Evolutionary conservation across 2,329 filamentous ascomycete genomes (phyloP).

Genomic region (Pseudogymnoascus destructans): DNA sequence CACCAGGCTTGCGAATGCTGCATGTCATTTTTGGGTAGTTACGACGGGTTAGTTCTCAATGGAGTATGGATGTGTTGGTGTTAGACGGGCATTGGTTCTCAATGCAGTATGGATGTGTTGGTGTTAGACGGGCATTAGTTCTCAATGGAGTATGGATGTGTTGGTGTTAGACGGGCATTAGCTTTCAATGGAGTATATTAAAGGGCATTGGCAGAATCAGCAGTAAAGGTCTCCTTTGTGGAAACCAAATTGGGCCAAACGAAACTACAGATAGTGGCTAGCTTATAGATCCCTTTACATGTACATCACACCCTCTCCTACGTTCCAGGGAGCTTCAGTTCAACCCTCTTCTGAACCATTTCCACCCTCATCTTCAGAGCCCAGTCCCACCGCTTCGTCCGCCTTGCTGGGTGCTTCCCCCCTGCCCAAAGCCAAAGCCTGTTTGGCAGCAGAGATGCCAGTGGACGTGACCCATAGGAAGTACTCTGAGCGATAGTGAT

Average conservation of each 20-base stretch:
- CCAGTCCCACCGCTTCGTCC: background rate
- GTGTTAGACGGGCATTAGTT: background rate
- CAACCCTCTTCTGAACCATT: background rate
- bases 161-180: background rate
- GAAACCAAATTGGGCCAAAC: background rate
- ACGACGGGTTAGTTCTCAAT: background rate
- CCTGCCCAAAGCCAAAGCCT: constrained; percentile 31
- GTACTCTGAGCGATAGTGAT: constrained; percentile 57
- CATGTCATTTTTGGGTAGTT: background rate
- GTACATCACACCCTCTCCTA: background rate
- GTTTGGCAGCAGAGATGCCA: constrained; percentile 48
- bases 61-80: background rate
- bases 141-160: background rate
- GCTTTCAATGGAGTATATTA: background rate
- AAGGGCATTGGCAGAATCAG: background rate
- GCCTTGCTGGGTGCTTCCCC: constrained; percentile 23
- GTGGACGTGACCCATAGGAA: constrained; percentile 65
- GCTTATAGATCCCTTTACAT: background rate
- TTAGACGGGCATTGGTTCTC: background rate
- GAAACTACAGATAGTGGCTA: background rate
- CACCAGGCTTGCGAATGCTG: background rate
- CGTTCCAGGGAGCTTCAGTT: background rate
- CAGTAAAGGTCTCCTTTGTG: background rate
- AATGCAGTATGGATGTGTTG: background rate
- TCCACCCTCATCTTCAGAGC: background rate